Percentiles rank a stretch among this genome's conserved stretches.
These are phyloP conservation scores for Aureobasidium sp. DNA, from an alignment of 2,329 filamentous ascomycete genomes.

Conservation along the genomic window DNA sequence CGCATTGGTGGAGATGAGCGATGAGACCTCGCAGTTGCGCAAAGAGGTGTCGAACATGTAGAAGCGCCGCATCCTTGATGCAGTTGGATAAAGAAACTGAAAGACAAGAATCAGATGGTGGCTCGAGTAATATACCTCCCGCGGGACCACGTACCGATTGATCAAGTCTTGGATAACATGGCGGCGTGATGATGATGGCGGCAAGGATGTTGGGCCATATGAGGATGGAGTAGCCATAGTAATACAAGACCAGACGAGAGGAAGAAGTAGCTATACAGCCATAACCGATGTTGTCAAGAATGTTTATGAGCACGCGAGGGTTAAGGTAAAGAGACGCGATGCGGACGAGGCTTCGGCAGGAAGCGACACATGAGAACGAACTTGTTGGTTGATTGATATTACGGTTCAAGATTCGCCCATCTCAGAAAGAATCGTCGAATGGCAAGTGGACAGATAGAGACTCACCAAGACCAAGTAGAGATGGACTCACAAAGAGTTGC, in stretches of 20 bases:
- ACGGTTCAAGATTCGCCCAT: background rate
- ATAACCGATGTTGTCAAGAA: background rate
- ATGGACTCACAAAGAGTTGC: background rate
- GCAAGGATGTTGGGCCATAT: background rate
- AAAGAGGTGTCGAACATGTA: constrained; percentile 63
- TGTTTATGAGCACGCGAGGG: constrained; percentile 2
- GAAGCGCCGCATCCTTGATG: constrained; percentile 64
- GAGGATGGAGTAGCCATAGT: background rate
- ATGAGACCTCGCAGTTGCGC: constrained; percentile 66
- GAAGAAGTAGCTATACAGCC: background rate
- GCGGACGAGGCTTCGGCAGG: background rate
- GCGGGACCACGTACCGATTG: constrained; percentile 9
- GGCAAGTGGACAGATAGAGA: background rate
- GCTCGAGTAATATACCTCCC: background rate
- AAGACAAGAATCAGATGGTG: background rate
- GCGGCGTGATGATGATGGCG: background rate
- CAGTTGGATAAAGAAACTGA: constrained; percentile 67
- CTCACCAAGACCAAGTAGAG: background rate
- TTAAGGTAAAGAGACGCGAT: background rate
- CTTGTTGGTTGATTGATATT: background rate
- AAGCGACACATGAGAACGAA: background rate
- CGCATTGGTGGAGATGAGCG: constrained; percentile 59
- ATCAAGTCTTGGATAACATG: background rate
- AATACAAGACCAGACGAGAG: background rate
- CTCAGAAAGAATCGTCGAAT: background rate